A percentile compares a stretch with the other conserved stretches of the same genome.
phyloP scores from a whole-genome alignment of 2,329 filamentous ascomycete species.

The Colletotrichum sp. region DNA sequence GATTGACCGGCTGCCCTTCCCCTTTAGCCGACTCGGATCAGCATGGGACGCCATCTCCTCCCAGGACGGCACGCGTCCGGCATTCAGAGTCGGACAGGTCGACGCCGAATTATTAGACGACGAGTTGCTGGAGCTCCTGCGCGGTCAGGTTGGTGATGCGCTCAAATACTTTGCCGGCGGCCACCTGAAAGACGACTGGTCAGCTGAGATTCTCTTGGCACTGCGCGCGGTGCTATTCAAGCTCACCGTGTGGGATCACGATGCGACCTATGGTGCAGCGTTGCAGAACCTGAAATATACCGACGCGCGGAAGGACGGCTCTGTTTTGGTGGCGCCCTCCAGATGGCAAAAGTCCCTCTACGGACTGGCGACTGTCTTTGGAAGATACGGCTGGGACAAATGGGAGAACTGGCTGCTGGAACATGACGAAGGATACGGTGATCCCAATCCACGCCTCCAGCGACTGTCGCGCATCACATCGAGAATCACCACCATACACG shows the following conservation, averaged over 20 bases:
- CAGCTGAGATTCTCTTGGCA: slow-evolving; percentile 79
- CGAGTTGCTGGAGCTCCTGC: slow-evolving; percentile 85
- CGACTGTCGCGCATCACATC: slow-evolving; percentile 74
- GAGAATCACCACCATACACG: slow-evolving; percentile 74
- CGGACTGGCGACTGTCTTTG: slow-evolving; percentile 84
- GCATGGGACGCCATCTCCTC: slow-evolving; percentile 76
- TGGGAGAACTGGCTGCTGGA: slow-evolving; percentile 88
- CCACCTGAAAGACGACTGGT: slow-evolving; percentile 84
- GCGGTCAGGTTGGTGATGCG: slow-evolving; percentile 84
- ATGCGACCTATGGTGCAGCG: slow-evolving; percentile 91
- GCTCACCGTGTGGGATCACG: slow-evolving; percentile 94
- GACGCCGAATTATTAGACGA: slow-evolving; percentile 95
- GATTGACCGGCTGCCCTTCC: slow-evolving; percentile 63
- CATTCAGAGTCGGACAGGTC: slow-evolving; percentile 93
- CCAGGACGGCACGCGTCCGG: slow-evolving; percentile 79
- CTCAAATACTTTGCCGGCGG: slow-evolving; percentile 83
- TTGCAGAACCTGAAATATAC: slow-evolving; percentile 91
- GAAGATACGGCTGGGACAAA: slow-evolving; percentile 87
- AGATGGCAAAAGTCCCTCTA: slow-evolving; percentile 84
- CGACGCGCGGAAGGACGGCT: slow-evolving; percentile 73
- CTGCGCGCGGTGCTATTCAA: slow-evolving; percentile 88
- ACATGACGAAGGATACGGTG: slow-evolving; percentile 73
- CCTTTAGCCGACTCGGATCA: slow-evolving; percentile 63
- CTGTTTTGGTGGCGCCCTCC: slow-evolving; percentile 73
- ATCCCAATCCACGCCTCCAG: slow-evolving; percentile 56